These are phyloP conservation scores for Proliferodiscus dingleyae DNA, from an alignment of 2,329 filamentous ascomycete genomes.

Conservation along the genomic window DNA sequence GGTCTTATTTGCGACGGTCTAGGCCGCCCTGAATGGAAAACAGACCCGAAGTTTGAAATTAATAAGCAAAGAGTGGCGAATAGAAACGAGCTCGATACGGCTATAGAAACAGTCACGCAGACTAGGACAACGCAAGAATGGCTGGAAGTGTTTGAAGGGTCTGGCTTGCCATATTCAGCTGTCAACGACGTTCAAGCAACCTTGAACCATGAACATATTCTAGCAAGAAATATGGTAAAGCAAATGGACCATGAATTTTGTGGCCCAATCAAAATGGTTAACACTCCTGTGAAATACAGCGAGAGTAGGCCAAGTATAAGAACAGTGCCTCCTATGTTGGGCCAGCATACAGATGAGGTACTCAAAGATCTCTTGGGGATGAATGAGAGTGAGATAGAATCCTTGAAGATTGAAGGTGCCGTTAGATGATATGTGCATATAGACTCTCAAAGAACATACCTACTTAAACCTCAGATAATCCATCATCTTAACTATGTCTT, in stretches of 20 bases:
- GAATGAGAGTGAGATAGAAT: conserved; percentile 51
- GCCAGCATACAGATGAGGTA: conserved; percentile 81
- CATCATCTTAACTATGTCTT: too few relatives aligned
- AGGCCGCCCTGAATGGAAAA: conserved; percentile 53
- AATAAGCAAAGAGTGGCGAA: conserved; percentile 64
- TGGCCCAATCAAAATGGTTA: conserved; percentile 83
- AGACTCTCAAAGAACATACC: background rate
- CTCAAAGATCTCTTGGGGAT: conserved; percentile 60
- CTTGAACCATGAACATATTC: conserved; percentile 78
- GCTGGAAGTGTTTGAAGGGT: conserved; percentile 82
- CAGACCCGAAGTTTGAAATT: conserved; percentile 52
- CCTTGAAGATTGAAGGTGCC: conserved; percentile 61
- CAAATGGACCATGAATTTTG: conserved; percentile 80
- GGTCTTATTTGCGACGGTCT: conserved; percentile 58
- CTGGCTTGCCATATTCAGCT: conserved; percentile 88
- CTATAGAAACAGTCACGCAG: conserved; percentile 71
- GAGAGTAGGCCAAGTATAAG: conserved; percentile 72
- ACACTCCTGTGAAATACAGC: conserved; percentile 92
- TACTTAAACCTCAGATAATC: too few relatives aligned
- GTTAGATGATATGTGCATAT: conserved; percentile 39
- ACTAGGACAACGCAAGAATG: conserved; percentile 82
- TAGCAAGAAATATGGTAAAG: conserved; percentile 82
- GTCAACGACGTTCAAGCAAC: conserved; percentile 90
- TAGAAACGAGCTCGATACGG: conserved; percentile 67
- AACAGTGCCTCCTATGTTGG: conserved; percentile 75